A percentile compares a stretch with the other conserved stretches of the same genome.
Conservation (phyloP, 257 asterid species). For the Datura wrightii region DNA sequence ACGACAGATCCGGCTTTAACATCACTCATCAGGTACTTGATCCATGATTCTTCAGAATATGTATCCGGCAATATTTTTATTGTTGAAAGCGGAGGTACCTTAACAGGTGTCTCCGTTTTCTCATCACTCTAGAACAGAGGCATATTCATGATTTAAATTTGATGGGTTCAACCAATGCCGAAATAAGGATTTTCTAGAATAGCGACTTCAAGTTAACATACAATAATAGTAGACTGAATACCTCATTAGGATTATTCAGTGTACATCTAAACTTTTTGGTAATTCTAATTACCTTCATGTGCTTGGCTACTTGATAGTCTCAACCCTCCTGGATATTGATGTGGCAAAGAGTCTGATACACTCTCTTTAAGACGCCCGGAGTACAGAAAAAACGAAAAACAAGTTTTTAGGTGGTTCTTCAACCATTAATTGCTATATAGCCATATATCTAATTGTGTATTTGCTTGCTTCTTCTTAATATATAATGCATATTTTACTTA, state of each 20-base stretch:
- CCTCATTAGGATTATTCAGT: neutral
- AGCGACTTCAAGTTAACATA: no score
- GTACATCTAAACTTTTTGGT: neutral
- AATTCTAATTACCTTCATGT: neutral
- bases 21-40: constrained; percentile 56
- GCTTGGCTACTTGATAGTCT: neutral
- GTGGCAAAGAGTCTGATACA: neutral
- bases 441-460: neutral
- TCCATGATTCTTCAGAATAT: constrained; percentile 67
- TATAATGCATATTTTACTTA: neutral
- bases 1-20: constrained; percentile 69
- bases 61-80: constrained; percentile 61
- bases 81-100: constrained; percentile 61
- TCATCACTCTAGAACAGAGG: constrained; percentile 57
- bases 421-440: neutral
- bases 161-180: no score
- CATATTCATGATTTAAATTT: no score
- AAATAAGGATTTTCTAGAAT: no score
- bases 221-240: neutral
- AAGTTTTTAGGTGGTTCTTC: neutral
- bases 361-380: neutral
- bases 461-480: neutral
- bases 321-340: neutral
- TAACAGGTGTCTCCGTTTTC: constrained; percentile 61
- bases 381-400: neutral